phyloP scores from a whole-genome alignment of 495 filamentous ascomycete genomes.

The Podospora bellae-mahoneyi region DNA sequence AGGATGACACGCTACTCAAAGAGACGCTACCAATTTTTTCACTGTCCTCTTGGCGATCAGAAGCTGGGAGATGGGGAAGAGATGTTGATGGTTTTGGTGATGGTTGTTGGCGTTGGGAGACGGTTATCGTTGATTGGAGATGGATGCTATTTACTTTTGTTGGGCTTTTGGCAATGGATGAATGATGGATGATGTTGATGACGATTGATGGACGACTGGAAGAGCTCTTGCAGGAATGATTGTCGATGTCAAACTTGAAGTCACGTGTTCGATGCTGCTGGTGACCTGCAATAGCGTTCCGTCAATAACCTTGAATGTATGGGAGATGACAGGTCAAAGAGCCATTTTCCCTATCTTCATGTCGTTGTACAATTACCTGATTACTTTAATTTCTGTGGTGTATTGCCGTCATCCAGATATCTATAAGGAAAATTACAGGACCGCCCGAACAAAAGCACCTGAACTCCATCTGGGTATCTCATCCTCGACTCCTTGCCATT shows the following conservation, averaged over 20 bases:
- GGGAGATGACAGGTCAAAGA: background rate
- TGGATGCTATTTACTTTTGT: no score
- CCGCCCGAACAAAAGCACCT: background rate
- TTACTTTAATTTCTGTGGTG: background rate
- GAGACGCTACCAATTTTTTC: slow-evolving; percentile 87
- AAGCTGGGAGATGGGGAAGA: slow-evolving; percentile 29
- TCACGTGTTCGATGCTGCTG: no score
- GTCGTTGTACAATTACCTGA: background rate
- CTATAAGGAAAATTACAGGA: background rate
- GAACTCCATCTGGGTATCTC: background rate
- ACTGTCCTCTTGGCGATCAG: slow-evolving; percentile 30
- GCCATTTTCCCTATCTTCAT: background rate
- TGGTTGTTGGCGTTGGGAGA: background rate
- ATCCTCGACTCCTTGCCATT: background rate
- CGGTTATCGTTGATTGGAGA: background rate
- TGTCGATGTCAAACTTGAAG: no score
- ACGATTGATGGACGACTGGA: no score
- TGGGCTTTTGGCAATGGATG: no score
- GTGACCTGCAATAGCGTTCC: no score
- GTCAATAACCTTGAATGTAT: no score
- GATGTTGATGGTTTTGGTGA: slow-evolving; percentile 4
- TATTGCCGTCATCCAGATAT: background rate
- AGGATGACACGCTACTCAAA: slow-evolving; percentile 99
- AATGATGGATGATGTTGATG: no score
- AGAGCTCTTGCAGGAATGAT: no score